A percentile compares a stretch with the other conserved stretches of the same genome.
phyloP scores from a whole-genome alignment of 495 filamentous ascomycete genomes.

The Tuber microsphaerosporum region DNA sequence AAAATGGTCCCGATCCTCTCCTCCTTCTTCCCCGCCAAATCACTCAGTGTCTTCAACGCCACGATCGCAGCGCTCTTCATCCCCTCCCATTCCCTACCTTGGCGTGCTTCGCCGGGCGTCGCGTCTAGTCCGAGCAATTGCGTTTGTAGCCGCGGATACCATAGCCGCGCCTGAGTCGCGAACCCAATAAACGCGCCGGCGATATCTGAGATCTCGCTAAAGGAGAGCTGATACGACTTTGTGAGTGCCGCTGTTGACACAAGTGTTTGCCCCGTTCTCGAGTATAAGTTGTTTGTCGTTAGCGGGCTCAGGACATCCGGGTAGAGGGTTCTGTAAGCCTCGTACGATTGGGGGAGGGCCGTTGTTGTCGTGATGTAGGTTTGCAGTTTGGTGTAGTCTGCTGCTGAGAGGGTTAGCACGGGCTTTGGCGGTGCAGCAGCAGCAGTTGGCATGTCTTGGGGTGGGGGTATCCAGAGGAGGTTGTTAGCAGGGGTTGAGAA shows the following conservation, averaged over 20 bases:
- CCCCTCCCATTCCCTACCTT: background rate
- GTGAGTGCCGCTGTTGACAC: background rate
- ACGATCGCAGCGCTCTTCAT: background rate
- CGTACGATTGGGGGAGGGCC: background rate
- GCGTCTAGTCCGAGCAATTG: background rate
- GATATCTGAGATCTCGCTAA: background rate
- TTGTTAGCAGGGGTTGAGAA: background rate
- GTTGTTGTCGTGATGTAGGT: background rate
- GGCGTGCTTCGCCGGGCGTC: background rate
- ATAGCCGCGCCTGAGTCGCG: background rate
- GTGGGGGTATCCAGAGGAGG: background rate
- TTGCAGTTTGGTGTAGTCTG: background rate
- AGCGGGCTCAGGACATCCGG: background rate
- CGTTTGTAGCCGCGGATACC: background rate
- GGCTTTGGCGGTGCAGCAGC: background rate
- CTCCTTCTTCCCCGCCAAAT: background rate
- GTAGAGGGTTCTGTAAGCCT: background rate
- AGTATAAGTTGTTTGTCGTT: background rate
- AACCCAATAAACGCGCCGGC: background rate
- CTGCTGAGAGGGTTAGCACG: background rate
- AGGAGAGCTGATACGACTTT: slow-evolving; percentile 1
- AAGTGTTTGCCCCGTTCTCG: background rate
- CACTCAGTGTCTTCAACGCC: background rate
- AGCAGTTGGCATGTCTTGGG: background rate
- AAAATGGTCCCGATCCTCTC: background rate